These are phyloP conservation scores for Puccinia novopanici DNA, from an alignment of 1,284 basidiomycete genomes.

Conservation along the genomic window DNA sequence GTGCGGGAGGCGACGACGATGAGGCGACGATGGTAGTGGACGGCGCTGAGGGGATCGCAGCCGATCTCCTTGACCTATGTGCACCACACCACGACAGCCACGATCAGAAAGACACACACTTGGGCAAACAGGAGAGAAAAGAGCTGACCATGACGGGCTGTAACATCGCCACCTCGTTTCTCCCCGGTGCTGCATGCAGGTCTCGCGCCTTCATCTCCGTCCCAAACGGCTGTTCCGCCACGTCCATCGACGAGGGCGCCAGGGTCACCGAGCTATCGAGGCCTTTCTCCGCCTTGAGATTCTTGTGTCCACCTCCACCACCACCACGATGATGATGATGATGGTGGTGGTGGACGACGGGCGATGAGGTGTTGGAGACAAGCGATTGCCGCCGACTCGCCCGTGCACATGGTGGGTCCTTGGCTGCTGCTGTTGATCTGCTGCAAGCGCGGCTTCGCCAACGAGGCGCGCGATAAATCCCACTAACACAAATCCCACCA, in stretches of 20 bases:
- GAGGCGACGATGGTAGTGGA: constrained; percentile 24
- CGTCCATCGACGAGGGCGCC: constrained; percentile 38
- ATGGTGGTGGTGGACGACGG: neutral
- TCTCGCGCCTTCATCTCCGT: constrained; percentile 61
- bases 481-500: constrained; percentile 64
- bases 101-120: neutral
- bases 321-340: too few species aligned
- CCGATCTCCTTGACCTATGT: constrained; percentile 46
- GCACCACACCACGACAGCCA: neutral
- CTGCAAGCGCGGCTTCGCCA: constrained; percentile 65
- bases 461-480: constrained; percentile 74
- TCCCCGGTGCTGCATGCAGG: constrained; percentile 81
- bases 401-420: constrained; percentile 64
- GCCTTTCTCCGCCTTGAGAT: neutral
- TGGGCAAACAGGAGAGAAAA: neutral
- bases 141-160: constrained; percentile 77
- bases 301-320: neutral
- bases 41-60: constrained; percentile 25
- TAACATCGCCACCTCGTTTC: constrained; percentile 83
- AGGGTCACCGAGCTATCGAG: neutral
- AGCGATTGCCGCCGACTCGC: constrained; percentile 65
- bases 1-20: constrained; percentile 10
- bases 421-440: constrained; percentile 65
- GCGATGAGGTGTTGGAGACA: constrained; percentile 58
- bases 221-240: constrained; percentile 66